Conservation (phyloP, 495 filamentous ascomycete species). For the Penicillium soppii region DNA sequence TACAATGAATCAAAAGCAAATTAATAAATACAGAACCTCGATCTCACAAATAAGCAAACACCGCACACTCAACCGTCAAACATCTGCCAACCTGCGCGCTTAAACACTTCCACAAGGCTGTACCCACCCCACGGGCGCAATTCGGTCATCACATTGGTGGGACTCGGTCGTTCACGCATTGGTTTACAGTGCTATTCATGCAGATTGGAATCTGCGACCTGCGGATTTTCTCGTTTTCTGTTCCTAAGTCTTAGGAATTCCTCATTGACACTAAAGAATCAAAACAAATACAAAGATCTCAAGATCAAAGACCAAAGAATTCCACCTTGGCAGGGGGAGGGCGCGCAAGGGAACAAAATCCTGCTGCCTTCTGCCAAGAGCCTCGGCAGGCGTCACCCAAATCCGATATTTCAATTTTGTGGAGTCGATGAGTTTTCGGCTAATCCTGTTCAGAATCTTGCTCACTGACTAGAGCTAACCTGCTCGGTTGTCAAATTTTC, state of each 20-base stretch:
- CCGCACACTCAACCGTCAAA: not conserved
- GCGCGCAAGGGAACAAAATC: not conserved
- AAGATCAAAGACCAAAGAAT: not conserved
- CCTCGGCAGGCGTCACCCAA: too few relatives aligned
- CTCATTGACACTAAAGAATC: not conserved
- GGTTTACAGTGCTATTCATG: not conserved
- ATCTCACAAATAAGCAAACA: too few relatives aligned
- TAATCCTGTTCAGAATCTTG: too few relatives aligned
- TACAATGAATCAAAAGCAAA: too few relatives aligned
- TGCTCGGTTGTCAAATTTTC: not conserved
- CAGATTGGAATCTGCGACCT: not conserved
- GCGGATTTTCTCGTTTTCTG: not conserved
- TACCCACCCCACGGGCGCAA: not conserved
- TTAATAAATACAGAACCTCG: too few relatives aligned
- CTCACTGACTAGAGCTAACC: too few relatives aligned
- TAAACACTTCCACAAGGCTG: not conserved
- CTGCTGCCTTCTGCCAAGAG: constrained; percentile 2
- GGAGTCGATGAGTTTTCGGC: not conserved
- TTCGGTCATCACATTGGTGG: not conserved
- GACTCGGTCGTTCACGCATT: not conserved
- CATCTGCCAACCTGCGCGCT: not conserved
- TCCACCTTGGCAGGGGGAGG: not conserved
- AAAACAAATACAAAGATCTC: not conserved
- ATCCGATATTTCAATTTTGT: too few relatives aligned
- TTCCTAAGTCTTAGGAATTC: not conserved